Conservation (phyloP, 2,329 filamentous ascomycete genomes). For the Knufia petricola region DNA sequence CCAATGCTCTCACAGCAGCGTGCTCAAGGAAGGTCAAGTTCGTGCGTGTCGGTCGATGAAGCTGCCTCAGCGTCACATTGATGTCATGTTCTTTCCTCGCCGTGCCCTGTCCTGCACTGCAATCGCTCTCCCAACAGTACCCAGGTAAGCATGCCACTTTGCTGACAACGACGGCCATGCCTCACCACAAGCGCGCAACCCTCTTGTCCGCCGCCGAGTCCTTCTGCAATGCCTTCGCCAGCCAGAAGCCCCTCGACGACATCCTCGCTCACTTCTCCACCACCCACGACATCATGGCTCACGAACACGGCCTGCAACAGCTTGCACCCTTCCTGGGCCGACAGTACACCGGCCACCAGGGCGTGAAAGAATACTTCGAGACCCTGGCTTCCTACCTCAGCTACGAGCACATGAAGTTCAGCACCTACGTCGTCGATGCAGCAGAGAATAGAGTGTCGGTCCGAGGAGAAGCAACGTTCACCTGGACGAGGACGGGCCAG, state of each 20-base stretch:
- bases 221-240: slow-evolving; percentile 28
- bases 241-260: slow-evolving; percentile 19
- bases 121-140: too few species aligned
- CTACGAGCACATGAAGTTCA: slow-evolving; percentile 31
- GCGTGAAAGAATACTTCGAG: slow-evolving; percentile 30
- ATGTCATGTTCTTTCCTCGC: neutral
- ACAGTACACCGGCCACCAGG: slow-evolving; percentile 30
- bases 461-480: slow-evolving; percentile 29
- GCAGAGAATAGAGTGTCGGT: slow-evolving; percentile 27
- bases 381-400: slow-evolving; percentile 25
- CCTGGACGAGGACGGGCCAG: slow-evolving; percentile 28
- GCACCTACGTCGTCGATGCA: slow-evolving; percentile 31
- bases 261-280: slow-evolving; percentile 29
- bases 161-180: slow-evolving; percentile 12
- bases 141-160: neutral
- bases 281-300: slow-evolving; percentile 18
- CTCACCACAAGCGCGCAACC: slow-evolving; percentile 12
- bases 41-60: neutral
- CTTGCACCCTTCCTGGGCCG: slow-evolving; percentile 36
- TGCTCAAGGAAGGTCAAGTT: too few species aligned
- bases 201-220: slow-evolving; percentile 24
- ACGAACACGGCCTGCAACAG: slow-evolving; percentile 34
- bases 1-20: neutral
- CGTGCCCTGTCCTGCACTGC: too few species aligned
- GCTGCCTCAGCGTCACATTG: neutral